Base-by-base conservation (phyloP, 768 basidiomycete species). In the Kwoniella sp. region DNA sequence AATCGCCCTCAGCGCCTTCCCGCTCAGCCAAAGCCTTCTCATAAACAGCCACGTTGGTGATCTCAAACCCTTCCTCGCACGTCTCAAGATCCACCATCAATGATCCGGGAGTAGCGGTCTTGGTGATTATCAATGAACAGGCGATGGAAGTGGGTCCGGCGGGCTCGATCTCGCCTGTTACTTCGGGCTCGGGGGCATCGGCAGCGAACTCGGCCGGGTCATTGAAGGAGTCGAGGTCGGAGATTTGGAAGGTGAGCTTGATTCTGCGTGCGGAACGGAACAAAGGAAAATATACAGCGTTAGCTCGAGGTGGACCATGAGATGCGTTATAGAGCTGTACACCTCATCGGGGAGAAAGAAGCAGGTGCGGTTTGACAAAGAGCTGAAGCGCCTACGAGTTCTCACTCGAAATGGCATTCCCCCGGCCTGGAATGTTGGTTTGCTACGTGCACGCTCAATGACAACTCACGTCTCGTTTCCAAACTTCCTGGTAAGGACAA, bases 211-310 rank as follows among this genome's bases (percentile, higher is more conserved):
- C 81, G 1, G 63, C 47, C 44, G 80, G 73, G 50, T 82, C 82
- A n/a, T 83, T 82, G 64, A 40, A 71, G 61, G 50, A 68, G 70
- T 90, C 86, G 56, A 95, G 83, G 80, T 97, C 94, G 44, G 90
- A 88, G 69, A 95, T 90, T 64, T 92, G 92, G 85, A 98, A 96
- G 80, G 92, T 88, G 76, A 94, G 79, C 30, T 89, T 90, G 79
- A 98, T 85, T 69, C 92, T 94, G 73, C 24, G 30, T 9, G 63
- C 27, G 37, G 24, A 27, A 22, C 9, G 25, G 21, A 44, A 4
- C 40, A 44, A 19, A 9, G 17, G 40, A 44, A 19, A 19, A 19
- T n/a, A n/a, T n/a, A n/a, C n/a, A n/a, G n/a, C n/a, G n/a, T n/a
- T n/a, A n/a, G n/a, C n/a, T n/a, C n/a, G n/a, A n/a, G n/a, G n/a